Percentiles rank a stretch among this genome's conserved stretches.
These are phyloP conservation scores for Blastobotrys raffinosifermentans DNA, from an alignment of 1,139 yeast genomes.

Conservation along the genomic window DNA sequence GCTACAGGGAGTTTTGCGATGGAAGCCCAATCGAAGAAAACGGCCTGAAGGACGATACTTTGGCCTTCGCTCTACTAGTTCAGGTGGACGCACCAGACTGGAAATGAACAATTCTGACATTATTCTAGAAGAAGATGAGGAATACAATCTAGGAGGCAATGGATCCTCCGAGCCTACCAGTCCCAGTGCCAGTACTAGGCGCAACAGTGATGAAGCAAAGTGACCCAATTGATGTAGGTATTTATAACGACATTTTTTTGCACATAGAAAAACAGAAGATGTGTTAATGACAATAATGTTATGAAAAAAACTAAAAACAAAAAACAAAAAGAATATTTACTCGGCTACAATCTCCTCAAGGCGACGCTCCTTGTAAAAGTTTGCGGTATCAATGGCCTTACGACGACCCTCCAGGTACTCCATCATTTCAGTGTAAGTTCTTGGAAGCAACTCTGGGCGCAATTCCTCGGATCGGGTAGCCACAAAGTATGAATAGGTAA, in stretches of 20 bases:
- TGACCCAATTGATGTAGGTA: too few relatives aligned
- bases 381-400: conserved; percentile 78
- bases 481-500: conserved; percentile 82
- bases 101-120: conserved; percentile 7
- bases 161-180: too few relatives aligned
- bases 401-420: conserved; percentile 84
- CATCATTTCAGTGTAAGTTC: conserved; percentile 88
- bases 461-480: conserved; percentile 36
- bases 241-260: background rate
- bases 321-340: background rate
- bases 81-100: conserved; percentile 1
- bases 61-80: conserved; percentile 3
- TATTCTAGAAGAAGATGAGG: conserved; percentile 14
- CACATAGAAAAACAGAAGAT: background rate
- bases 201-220: too few relatives aligned
- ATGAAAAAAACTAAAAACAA: background rate
- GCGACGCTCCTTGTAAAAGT: conserved; percentile 35
- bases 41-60: conserved; percentile 4
- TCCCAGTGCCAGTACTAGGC: too few relatives aligned
- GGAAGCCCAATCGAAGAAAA: conserved; percentile 20
- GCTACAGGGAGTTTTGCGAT: conserved; percentile 24
- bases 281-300: too few relatives aligned
- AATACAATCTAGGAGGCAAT: conserved; percentile 7
- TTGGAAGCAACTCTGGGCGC: conserved; percentile 61
- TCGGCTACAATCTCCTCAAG: conserved; percentile 11